Evolutionary conservation across 2,329 filamentous ascomycete species (phyloP), one percentile per base, ranked within the genome.

Genomic region (Ophiosphaerella herpotricha): DNA sequence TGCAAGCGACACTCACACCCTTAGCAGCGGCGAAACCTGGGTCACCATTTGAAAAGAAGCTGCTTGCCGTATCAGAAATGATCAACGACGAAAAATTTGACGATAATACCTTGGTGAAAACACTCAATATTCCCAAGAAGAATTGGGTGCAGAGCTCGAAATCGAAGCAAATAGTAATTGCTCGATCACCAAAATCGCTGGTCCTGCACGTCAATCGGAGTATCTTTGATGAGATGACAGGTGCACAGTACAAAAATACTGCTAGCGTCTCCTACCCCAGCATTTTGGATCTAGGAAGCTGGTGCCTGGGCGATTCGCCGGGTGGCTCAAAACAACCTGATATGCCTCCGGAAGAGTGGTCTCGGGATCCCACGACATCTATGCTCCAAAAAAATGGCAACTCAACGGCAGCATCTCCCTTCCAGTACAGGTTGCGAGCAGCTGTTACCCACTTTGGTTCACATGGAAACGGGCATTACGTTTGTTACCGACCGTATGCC

Each of bases 401-500:
- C 60, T 46, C 67, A 55, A 45, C 63, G 79, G 24, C 77, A 26
- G 37, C 49, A 6, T 67, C 66, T 16, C 66, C 63, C 1, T 71
- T 70, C 14, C 65, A 87, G 1, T 97, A 96, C 69, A 85, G 90
- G 66, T 78, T 97, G 13, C 84, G 88, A 45, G 91, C 92, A 26
- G 89, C 93, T 0, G 84, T 97, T 8, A 94, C 91, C 1, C 94
- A 97, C 68, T 90, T 89, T 54, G 94, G 94, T 4, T 82, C 89
- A 29, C 94, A 97, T 70, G 91, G 97, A 55, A 96, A 96, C 63
- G 94, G 94, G 0, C 94, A 99, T 74, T 97, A 99, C 63, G 86
- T 97, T 34, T 96, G 91, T 70, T 96, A 94, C 72, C 83, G 90
- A 43, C 89, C 88, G 64, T 87, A 90, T 64, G 80, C 83, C 16